Conservation (phyloP, 2,329 filamentous ascomycete species). For the Cladosporium sp. region DNA sequence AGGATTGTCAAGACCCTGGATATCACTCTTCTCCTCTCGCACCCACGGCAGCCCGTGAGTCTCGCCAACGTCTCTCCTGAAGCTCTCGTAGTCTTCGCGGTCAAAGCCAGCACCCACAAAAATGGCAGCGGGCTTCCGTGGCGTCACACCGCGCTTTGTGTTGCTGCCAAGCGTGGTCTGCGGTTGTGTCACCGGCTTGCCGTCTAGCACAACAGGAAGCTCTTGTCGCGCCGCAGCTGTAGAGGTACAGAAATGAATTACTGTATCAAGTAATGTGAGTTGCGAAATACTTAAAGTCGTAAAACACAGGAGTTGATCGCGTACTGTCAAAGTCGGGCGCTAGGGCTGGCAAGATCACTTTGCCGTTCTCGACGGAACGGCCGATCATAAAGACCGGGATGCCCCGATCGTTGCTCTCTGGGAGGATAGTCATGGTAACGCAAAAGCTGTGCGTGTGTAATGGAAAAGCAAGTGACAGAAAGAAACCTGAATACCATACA, state of each 20-base stretch:
- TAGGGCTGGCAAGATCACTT: conserved; percentile 2
- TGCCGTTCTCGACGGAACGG: conserved; percentile 6
- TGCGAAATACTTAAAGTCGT: background rate
- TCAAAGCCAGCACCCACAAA: background rate
- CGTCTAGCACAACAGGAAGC: background rate
- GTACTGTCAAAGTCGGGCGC: conserved; percentile 5
- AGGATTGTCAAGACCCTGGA: conserved; percentile 1
- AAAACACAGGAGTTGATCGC: background rate
- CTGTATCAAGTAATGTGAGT: background rate
- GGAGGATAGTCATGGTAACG: background rate
- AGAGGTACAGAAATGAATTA: conserved; percentile 6
- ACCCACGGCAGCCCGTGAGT: background rate
- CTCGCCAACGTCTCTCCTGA: background rate
- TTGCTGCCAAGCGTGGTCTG: conserved; percentile 4
- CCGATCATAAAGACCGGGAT: conserved; percentile 11
- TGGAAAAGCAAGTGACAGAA: background rate
- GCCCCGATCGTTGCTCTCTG: background rate
- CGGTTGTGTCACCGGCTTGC: background rate
- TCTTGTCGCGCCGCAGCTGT: conserved; percentile 4
- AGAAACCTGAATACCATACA: background rate
- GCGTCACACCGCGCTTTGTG: background rate
- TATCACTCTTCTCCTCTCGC: conserved; percentile 5
- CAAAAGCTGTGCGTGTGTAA: background rate
- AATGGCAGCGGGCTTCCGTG: background rate
- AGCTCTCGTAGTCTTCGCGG: conserved; percentile 1